phyloP scores from a whole-genome alignment of 2,329 filamentous ascomycete genomes.

The Trichothecium roseum region DNA sequence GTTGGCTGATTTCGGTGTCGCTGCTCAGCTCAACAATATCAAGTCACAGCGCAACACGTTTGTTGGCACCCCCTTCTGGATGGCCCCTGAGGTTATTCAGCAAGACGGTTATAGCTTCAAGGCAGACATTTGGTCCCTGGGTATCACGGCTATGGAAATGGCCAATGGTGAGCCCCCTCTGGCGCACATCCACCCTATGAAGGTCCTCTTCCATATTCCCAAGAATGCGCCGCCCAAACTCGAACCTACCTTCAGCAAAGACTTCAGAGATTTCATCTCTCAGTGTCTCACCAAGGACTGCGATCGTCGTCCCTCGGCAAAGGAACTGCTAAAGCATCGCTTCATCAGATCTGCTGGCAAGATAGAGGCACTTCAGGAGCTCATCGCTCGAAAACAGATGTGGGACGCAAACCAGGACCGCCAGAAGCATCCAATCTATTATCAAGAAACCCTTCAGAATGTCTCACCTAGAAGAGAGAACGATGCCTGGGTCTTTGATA shows the following conservation, averaged over 20 bases:
- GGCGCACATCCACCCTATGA: conserved; percentile 82
- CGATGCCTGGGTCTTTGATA: conserved; percentile 94
- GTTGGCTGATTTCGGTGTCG: conserved; percentile 93
- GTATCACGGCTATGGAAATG: conserved; percentile 86
- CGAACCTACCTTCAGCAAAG: conserved; percentile 75
- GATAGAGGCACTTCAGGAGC: conserved; percentile 75
- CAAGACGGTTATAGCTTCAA: conserved; percentile 78
- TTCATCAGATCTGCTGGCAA: conserved; percentile 85
- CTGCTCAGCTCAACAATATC: conserved; percentile 92
- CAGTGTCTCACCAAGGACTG: conserved; percentile 89
- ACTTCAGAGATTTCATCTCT: conserved; percentile 90
- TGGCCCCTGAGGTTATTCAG: conserved; percentile 91
- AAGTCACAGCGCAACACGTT: conserved; percentile 97
- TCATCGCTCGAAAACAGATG: conserved; percentile 73
- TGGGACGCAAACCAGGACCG: conserved; percentile 67
- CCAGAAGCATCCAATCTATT: conserved; percentile 68
- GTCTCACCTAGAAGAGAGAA: conserved; percentile 57
- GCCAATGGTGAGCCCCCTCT: conserved; percentile 83
- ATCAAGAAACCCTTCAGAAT: conserved; percentile 80
- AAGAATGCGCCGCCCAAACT: conserved; percentile 78
- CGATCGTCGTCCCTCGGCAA: conserved; percentile 72
- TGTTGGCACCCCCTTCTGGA: conserved; percentile 95
- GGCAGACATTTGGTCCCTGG: conserved; percentile 87
- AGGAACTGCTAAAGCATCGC: conserved; percentile 75
- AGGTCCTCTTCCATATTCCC: conserved; percentile 83